phyloP scores from a whole-genome alignment of 805 yeast species.

The Candida nemodendra region DNA sequence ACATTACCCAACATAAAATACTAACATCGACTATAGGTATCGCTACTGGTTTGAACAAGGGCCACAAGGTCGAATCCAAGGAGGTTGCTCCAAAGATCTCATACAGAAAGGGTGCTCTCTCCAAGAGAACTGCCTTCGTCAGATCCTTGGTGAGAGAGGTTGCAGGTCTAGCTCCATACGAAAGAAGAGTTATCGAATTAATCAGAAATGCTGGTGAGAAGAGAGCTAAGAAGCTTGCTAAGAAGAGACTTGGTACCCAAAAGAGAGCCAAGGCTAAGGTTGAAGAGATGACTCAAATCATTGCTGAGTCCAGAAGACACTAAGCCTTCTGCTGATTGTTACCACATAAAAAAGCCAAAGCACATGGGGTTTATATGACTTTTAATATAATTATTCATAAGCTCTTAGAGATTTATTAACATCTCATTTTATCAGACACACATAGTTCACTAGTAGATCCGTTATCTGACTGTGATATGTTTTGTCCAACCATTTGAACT shows the following conservation, averaged over 20 bases:
- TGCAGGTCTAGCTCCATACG: conserved; percentile 99
- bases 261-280: conserved; percentile 99
- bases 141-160: conserved; percentile 95
- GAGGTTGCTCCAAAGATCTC: conserved; percentile 86
- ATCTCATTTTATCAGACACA: no score
- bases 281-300: conserved; percentile 95
- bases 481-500: no score
- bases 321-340: conserved; percentile 35
- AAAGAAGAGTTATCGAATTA: conserved; percentile 98
- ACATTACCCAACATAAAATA: no score
- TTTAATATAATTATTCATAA: conserved; percentile 8
- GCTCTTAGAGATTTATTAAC: no score
- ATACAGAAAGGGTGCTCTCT: conserved; percentile 93
- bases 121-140: conserved; percentile 95
- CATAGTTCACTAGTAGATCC: no score
- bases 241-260: conserved; percentile 99
- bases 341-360: conserved; percentile 6
- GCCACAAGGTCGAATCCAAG: conserved; percentile 90
- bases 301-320: conserved; percentile 96
- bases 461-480: no score
- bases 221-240: conserved; percentile 99
- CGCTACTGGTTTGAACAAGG: conserved; percentile 99
- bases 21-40: conserved; percentile 54
- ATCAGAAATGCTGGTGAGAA: conserved; percentile 99
- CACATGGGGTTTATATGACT: conserved; percentile 6